Conservation (phyloP, 495 filamentous ascomycete genomes). For the Clohesyomyces aquaticus region DNA sequence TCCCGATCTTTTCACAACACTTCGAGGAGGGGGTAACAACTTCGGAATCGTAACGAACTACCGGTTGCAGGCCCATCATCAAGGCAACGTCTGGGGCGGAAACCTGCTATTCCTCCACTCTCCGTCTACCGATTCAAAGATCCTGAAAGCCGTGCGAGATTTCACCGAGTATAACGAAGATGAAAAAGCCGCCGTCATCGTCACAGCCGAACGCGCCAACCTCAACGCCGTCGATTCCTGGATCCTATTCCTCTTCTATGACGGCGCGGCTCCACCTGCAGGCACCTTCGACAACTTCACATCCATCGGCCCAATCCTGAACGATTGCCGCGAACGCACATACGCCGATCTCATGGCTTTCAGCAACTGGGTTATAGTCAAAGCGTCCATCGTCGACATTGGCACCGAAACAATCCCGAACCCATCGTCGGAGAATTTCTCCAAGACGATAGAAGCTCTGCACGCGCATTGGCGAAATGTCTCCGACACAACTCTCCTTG, state of each 20-base stretch:
- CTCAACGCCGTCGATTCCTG: slow-evolving; percentile 54
- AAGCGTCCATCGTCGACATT: slow-evolving; percentile 57
- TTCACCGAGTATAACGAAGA: slow-evolving; percentile 39
- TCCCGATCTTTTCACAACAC: slow-evolving; percentile 63
- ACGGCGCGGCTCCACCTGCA: slow-evolving; percentile 58
- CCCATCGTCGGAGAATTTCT: slow-evolving; percentile 50
- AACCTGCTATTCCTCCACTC: slow-evolving; percentile 30
- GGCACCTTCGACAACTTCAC: slow-evolving; percentile 62
- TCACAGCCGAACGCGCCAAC: slow-evolving; percentile 56
- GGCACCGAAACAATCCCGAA: slow-evolving; percentile 62
- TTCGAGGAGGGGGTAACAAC: slow-evolving; percentile 58
- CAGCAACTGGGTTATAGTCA: slow-evolving; percentile 32
- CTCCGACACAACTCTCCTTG: slow-evolving; percentile 46
- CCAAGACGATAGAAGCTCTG: slow-evolving; percentile 52
- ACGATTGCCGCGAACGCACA: slow-evolving; percentile 55
- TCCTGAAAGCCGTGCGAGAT: slow-evolving; percentile 37
- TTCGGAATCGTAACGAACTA: slow-evolving; percentile 58
- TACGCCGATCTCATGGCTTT: slow-evolving; percentile 56
- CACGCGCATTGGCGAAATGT: slow-evolving; percentile 59
- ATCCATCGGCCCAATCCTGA: slow-evolving; percentile 52
- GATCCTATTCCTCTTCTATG: slow-evolving; percentile 66
- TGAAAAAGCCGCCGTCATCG: slow-evolving; percentile 35
- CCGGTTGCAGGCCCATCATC: slow-evolving; percentile 27
- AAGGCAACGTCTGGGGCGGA: slow-evolving; percentile 33
- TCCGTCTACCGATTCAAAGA: slow-evolving; percentile 3